phyloP scores from a whole-genome alignment of 768 basidiomycete genomes.

The Hygrophorus russula region DNA sequence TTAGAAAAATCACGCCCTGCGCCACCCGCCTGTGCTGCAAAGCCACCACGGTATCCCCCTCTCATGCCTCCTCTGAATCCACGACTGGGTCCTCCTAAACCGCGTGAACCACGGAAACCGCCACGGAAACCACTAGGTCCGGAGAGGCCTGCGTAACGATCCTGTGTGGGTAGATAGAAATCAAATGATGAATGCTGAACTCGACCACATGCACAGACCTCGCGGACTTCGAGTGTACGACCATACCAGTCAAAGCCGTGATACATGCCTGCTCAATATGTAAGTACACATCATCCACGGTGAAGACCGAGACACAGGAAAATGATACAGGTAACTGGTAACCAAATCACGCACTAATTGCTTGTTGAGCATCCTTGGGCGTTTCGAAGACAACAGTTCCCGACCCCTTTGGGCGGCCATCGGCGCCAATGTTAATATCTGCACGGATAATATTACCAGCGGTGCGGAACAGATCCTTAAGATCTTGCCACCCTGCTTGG shows the following conservation, averaged over 20 bases:
- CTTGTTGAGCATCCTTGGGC: conserved; percentile 80
- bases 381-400: conserved; percentile 97
- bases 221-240: conserved; percentile 87
- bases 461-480: conserved; percentile 94
- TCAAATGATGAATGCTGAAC: neutral
- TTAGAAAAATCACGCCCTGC: conserved; percentile 73
- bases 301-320: conserved; percentile 3
- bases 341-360: conserved; percentile 60
- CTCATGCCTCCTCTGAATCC: conserved; percentile 48
- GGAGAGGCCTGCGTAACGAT: conserved; percentile 80
- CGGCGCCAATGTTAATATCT: conserved; percentile 88
- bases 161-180: conserved; percentile 28
- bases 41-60: conserved; percentile 39
- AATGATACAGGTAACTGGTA: neutral
- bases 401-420: conserved; percentile 90
- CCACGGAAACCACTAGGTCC: conserved; percentile 37
- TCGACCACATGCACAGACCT: conserved; percentile 36
- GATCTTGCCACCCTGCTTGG: conserved; percentile 98
- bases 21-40: conserved; percentile 37
- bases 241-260: conserved; percentile 98
- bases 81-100: conserved; percentile 35
- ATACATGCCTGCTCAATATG: conserved; percentile 64
- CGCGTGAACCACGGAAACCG: conserved; percentile 15
- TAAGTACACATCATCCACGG: neutral
- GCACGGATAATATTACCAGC: conserved; percentile 93